Conservation (phyloP, 2,329 filamentous ascomycete species). For the Aquanectria penicillioides region DNA sequence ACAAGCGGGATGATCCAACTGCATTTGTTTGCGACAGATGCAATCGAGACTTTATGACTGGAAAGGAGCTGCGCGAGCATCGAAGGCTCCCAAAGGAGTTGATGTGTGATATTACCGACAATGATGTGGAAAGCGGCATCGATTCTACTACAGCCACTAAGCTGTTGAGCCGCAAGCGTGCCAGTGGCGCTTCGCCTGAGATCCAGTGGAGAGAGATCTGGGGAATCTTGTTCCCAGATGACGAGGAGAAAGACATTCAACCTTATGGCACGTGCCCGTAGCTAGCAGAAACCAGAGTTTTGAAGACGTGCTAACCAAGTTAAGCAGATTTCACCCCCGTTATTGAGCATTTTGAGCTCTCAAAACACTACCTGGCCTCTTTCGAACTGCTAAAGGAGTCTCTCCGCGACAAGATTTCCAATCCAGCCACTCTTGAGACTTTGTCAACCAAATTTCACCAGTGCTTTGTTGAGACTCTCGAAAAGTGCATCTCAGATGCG, state of each 20-base stretch:
- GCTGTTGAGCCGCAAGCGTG: slow-evolving; percentile 51
- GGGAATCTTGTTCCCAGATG: slow-evolving; percentile 54
- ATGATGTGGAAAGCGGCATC: slow-evolving; percentile 53
- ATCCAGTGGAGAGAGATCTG: slow-evolving; percentile 55
- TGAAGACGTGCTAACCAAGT: slow-evolving; percentile 11
- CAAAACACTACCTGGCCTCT: slow-evolving; percentile 45
- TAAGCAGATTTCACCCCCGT: slow-evolving; percentile 51
- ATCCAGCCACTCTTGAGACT: slow-evolving; percentile 50
- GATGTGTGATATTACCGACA: slow-evolving; percentile 54
- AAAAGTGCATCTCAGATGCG: slow-evolving; percentile 48
- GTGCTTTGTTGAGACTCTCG: slow-evolving; percentile 52
- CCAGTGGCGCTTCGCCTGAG: slow-evolving; percentile 49
- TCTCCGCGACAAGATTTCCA: slow-evolving; percentile 51
- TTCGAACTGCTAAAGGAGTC: slow-evolving; percentile 47
- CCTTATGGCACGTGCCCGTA: slow-evolving; percentile 40
- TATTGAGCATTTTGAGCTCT: slow-evolving; percentile 54
- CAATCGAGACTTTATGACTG: slow-evolving; percentile 50
- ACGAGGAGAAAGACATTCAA: slow-evolving; percentile 47
- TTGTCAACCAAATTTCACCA: slow-evolving; percentile 52
- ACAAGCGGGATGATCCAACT: slow-evolving; percentile 53
- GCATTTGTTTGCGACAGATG: slow-evolving; percentile 54
- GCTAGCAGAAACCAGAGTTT: accelerated
- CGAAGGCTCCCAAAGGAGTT: slow-evolving; percentile 52
- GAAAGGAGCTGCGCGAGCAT: slow-evolving; percentile 52
- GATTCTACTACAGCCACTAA: slow-evolving; percentile 53